phyloP scores from a whole-genome alignment of 345 rosid genomes.

The Excoecaria agallocha region DNA sequence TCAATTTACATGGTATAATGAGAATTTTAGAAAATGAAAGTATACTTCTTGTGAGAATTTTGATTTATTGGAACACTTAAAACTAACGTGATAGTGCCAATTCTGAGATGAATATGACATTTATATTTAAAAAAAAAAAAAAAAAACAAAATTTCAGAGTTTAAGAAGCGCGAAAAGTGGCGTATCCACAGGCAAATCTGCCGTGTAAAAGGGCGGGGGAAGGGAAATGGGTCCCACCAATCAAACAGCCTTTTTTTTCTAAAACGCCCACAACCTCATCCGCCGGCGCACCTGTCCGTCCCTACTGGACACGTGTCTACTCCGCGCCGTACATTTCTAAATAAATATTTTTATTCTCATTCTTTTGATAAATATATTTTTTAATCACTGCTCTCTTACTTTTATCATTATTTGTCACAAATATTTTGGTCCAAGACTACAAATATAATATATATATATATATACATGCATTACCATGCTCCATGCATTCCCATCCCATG shows the following conservation, averaged over 20 bases:
- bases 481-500: too few species aligned
- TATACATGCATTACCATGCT: background rate
- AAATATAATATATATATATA: too few species aligned
- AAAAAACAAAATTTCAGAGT: too few species aligned
- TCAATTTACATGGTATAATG: too few species aligned
- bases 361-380: background rate
- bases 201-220: background rate
- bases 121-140: too few species aligned
- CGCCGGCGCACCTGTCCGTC: slow-evolving; percentile 24
- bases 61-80: too few species aligned
- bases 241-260: background rate
- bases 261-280: background rate
- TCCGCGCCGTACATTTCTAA: slow-evolving; percentile 5
- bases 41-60: too few species aligned
- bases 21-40: too few species aligned
- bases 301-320: slow-evolving; percentile 9
- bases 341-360: background rate
- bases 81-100: too few species aligned
- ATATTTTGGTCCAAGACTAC: background rate
- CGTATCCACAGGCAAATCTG: slow-evolving; percentile 9
- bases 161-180: slow-evolving; percentile 8
- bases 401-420: background rate
- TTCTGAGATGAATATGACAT: too few species aligned
- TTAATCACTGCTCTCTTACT: background rate
- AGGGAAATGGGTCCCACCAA: background rate